Conservation (phyloP, 352 stramenopile genomes). For the Halophytophthora batemanensis region DNA sequence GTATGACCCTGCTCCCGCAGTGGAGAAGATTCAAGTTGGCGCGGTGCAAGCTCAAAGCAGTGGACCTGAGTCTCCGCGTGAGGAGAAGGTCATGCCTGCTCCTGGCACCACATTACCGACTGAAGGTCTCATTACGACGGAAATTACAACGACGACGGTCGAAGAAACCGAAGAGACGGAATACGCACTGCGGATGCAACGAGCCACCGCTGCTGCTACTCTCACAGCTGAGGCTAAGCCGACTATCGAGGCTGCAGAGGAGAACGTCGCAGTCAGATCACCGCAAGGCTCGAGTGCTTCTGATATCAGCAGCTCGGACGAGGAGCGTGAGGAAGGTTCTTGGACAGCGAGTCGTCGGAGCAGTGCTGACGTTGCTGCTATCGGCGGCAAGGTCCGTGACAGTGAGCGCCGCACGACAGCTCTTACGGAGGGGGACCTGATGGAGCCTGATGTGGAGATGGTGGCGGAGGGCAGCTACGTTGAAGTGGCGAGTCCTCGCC, state of each 20-base stretch:
- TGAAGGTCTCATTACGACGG: too few relatives aligned
- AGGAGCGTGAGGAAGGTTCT: slow-evolving; percentile 6
- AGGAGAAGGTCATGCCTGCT: neutral
- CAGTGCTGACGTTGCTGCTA: neutral
- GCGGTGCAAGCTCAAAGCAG: slow-evolving; percentile 2
- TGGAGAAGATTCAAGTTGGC: slow-evolving; percentile 5
- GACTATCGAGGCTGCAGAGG: neutral
- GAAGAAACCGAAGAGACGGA: too few relatives aligned
- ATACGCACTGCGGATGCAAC: neutral
- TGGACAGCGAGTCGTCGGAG: slow-evolving; percentile 2
- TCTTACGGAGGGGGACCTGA: slow-evolving; percentile 22
- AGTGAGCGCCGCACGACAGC: slow-evolving; percentile 32
- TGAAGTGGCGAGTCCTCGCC: slow-evolving; percentile 19
- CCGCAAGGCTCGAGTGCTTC: too few relatives aligned
- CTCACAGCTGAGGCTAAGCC: neutral
- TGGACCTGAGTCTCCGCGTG: neutral
- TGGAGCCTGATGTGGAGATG: slow-evolving; percentile 21
- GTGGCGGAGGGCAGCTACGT: slow-evolving; percentile 22
- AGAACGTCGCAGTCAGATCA: too few relatives aligned
- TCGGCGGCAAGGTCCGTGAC: slow-evolving; percentile 16
- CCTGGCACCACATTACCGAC: too few relatives aligned
- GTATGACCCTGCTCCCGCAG: slow-evolving; percentile 6
- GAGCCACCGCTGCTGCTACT: neutral
- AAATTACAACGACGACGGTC: too few relatives aligned
- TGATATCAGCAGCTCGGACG: slow-evolving; percentile 9